These are phyloP conservation scores for Kurtzmaniella quercitrusa DNA, from an alignment of 1,139 yeast genomes.

Conservation along the genomic window DNA sequence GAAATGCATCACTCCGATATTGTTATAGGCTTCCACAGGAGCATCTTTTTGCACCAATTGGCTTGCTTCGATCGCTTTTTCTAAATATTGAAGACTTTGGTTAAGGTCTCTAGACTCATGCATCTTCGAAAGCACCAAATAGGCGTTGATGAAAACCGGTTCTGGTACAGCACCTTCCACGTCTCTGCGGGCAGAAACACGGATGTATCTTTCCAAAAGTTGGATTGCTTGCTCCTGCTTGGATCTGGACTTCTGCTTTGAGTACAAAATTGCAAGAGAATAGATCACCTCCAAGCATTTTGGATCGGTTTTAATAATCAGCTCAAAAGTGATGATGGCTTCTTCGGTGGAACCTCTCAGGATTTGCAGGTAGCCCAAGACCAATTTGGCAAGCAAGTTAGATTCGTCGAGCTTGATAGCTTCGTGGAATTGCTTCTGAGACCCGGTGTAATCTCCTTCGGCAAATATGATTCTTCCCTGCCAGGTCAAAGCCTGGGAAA, in stretches of 20 bases:
- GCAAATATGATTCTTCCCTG: slow-evolving; percentile 72
- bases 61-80: slow-evolving; percentile 54
- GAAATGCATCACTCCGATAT: slow-evolving; percentile 82
- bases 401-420: slow-evolving; percentile 61
- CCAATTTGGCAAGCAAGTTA: slow-evolving; percentile 68
- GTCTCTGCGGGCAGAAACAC: slow-evolving; percentile 39
- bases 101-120: slow-evolving; percentile 60
- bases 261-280: slow-evolving; percentile 69
- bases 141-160: slow-evolving; percentile 65
- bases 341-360: slow-evolving; percentile 74
- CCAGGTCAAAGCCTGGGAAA: slow-evolving; percentile 85
- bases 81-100: slow-evolving; percentile 53
- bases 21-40: slow-evolving; percentile 71
- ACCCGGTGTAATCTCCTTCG: slow-evolving; percentile 54
- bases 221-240: slow-evolving; percentile 51
- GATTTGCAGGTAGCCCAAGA: slow-evolving; percentile 82
- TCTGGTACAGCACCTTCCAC: slow-evolving; percentile 43
- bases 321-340: slow-evolving; percentile 81
- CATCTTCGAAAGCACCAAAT: slow-evolving; percentile 60
- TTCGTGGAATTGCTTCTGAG: slow-evolving; percentile 71
- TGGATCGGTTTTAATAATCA: slow-evolving; percentile 60
- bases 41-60: slow-evolving; percentile 42
- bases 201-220: slow-evolving; percentile 69
- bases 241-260: slow-evolving; percentile 40
- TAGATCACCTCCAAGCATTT: slow-evolving; percentile 73